Conservation (phyloP, 768 basidiomycete genomes). For the Agaricus subrufescens region DNA sequence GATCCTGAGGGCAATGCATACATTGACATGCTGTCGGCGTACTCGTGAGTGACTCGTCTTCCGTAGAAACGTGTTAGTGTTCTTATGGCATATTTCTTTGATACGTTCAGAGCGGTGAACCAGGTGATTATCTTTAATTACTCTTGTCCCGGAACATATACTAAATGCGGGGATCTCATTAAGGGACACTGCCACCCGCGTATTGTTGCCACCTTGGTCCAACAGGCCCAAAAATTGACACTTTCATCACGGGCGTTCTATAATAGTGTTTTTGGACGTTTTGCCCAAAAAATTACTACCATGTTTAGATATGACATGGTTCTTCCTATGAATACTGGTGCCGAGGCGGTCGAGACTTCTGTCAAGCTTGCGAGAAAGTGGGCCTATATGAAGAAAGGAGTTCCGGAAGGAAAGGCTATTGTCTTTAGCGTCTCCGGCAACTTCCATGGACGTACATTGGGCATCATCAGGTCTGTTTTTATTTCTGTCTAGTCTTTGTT, state of each 20-base stretch:
- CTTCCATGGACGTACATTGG: slow-evolving; percentile 93
- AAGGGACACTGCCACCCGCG: slow-evolving; percentile 90
- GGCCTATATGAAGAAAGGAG: slow-evolving; percentile 88
- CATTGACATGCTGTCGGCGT: slow-evolving; percentile 97
- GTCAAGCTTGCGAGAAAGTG: slow-evolving; percentile 95
- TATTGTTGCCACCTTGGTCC: slow-evolving; percentile 75
- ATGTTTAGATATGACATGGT: slow-evolving; percentile 95
- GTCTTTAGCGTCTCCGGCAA: slow-evolving; percentile 85
- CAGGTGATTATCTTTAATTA: slow-evolving; percentile 47
- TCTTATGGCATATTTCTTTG: not conserved
- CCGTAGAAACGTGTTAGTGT: not conserved
- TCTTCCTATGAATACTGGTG: slow-evolving; percentile 98
- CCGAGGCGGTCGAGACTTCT: slow-evolving; percentile 97
- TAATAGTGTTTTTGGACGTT: slow-evolving; percentile 87
- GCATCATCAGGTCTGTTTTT: slow-evolving; percentile 65
- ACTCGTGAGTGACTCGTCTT: slow-evolving; percentile 60
- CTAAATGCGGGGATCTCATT: not conserved
- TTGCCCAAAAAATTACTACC: slow-evolving; percentile 77
- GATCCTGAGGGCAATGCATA: slow-evolving; percentile 94
- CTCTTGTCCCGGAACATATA: not conserved
- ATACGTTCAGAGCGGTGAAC: slow-evolving; percentile 46
- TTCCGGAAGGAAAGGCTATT: slow-evolving; percentile 77
- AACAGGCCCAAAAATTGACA: slow-evolving; percentile 87
- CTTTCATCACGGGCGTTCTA: slow-evolving; percentile 96
- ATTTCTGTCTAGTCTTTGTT: slow-evolving; percentile 8